Evolutionary conservation across 495 filamentous ascomycete species (phyloP), one percentile per base, ranked within the genome.

Genomic region (Elasticomyces elasticus): DNA sequence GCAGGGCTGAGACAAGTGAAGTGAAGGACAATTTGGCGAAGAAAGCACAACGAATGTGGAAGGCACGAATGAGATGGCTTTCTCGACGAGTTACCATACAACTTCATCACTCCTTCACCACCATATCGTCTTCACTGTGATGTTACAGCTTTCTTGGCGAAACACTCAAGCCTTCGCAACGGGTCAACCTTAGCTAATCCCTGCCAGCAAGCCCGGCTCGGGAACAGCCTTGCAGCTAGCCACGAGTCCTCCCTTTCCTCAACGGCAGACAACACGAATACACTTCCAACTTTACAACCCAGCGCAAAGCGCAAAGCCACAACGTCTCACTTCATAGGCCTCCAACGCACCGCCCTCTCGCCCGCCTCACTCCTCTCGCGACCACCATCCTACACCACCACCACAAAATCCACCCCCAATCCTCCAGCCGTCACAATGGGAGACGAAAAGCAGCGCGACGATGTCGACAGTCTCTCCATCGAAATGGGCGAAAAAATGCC

Each of bases 361-460:
- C 25, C 33, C 0, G 33, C 63, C 43, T 62, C 54, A 31, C 45
- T 20, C 30, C 50, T 51, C 45, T 41, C 28, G 46, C 51, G 51
- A 30, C 60, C 31, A 25, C 44, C 55, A 15, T 19, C 5, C 25
- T 47, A 22, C 5, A n/a, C 30, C n/a, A 35, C 50, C 49, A 23
- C 55, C 24, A 48, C 22, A 19, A 19, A 26, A 12, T 13, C 45
- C 20, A 37, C 31, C 38, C 22, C 48, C 41, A n/a, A n/a, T n/a
- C n/a, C n/a, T n/a, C 13, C 46, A 11, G 49, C 1, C 25, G 48
- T 33, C 58, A 50, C 49, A 52, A 86, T 86, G 83, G 72, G 75
- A 51, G 84, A 86, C 68, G 86, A 86, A 68, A 94, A 94, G 78
- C 92, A 87, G 71, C 81, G 83, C 61, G 87, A 94, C 63, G 85